Conservation (phyloP, 257 asterid species). For the Leptodermis oblonga region DNA sequence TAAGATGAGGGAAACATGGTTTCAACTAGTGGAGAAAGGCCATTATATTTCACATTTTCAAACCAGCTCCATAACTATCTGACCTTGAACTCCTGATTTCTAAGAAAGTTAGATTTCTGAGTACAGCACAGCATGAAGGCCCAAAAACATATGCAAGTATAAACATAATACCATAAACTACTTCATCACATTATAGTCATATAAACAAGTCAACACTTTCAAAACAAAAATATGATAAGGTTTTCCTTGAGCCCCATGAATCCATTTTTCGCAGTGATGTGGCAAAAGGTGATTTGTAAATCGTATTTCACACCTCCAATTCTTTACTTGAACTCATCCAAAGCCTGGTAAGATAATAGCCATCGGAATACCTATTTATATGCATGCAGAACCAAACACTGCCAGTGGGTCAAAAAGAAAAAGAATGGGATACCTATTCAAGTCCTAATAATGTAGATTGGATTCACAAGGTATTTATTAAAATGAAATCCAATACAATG, state of each 20-base stretch:
- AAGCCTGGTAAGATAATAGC: background rate
- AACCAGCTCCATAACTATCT: background rate
- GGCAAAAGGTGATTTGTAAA: background rate
- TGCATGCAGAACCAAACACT: background rate
- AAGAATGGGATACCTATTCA: background rate
- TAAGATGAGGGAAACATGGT: background rate
- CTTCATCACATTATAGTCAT: background rate
- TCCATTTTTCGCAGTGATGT: background rate
- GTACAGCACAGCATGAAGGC: background rate
- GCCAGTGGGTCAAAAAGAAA: background rate
- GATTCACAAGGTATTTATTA: no score
- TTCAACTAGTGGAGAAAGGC: background rate
- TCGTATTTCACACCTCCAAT: background rate
- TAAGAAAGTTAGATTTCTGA: background rate
- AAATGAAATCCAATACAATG: background rate
- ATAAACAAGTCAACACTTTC: slow-evolving; percentile 1
- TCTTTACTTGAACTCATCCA: background rate
- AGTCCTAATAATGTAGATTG: background rate
- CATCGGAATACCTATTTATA: background rate
- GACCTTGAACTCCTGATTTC: background rate
- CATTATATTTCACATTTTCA: background rate
- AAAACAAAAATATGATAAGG: background rate
- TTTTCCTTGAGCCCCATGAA: background rate
- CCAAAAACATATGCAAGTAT: background rate
- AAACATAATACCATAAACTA: background rate